These are phyloP conservation scores for Colletotrichum lindemuthianum DNA, from an alignment of 2,329 filamentous ascomycete species.

Conservation along the genomic window DNA sequence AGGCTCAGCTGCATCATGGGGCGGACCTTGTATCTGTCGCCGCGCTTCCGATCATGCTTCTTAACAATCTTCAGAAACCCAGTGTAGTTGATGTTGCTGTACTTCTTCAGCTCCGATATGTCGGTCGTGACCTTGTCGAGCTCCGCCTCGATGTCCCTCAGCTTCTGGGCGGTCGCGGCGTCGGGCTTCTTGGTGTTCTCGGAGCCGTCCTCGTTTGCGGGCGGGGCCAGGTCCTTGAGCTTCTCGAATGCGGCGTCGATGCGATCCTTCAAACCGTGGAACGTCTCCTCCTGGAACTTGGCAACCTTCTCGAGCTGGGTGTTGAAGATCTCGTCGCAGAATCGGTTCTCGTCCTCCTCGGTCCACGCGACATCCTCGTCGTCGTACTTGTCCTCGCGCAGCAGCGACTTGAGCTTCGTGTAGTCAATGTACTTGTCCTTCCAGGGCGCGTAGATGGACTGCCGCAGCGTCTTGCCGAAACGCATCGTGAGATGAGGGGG, in stretches of 20 bases:
- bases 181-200: conserved; percentile 67
- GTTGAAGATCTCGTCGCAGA: conserved; percentile 95
- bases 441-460: conserved; percentile 86
- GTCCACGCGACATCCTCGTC: conserved; percentile 81
- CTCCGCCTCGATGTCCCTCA: conserved; percentile 80
- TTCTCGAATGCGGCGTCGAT: conserved; percentile 70
- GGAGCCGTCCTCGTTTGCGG: conserved; percentile 14
- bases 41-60: conserved; percentile 96
- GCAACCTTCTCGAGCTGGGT: conserved; percentile 95
- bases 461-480: conserved; percentile 88
- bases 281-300: conserved; percentile 84
- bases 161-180: conserved; percentile 55
- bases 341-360: conserved; percentile 90
- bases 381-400: conserved; percentile 77
- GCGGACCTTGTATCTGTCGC: conserved; percentile 85
- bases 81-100: conserved; percentile 96
- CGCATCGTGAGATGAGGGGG: conserved; percentile 70
- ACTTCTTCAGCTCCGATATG: conserved; percentile 92
- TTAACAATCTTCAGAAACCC: conserved; percentile 98
- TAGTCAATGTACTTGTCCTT: conserved; percentile 96
- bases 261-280: conserved; percentile 65
- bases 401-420: conserved; percentile 86
- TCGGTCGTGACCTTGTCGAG: conserved; percentile 90
- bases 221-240: conserved; percentile 81
- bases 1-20: conserved; percentile 92